Evolutionary conservation across 2,329 filamentous ascomycete genomes (phyloP), one percentile per base, ranked within the genome.

Genomic region (Pseudocercospora cruenta): DNA sequence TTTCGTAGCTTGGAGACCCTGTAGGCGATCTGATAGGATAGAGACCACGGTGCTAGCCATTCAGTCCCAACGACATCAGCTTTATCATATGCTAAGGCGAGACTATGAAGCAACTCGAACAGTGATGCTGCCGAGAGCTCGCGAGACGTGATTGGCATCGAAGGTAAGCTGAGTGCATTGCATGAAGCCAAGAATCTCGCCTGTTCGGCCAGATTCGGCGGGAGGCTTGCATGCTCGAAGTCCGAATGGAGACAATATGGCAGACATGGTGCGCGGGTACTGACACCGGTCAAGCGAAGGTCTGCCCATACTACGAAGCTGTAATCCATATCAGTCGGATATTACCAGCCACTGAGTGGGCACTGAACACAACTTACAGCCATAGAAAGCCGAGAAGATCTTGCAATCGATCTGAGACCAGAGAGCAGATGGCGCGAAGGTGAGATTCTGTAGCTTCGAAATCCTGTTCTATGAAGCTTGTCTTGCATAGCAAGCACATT

Each of bases 281-380:
- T 33, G n/a, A 61, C 58, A 10, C 43, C 58, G n/a, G 58, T 53
- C 14, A 61, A 45, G 10, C 58, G 43, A 12, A 61, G 43, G 33
- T 61, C 58, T 19, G 58, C 58, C 58, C 58, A 61, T 3, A 60
- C 51, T 19, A 55, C 28, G 21, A 55, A 55, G 51, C 51, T 55
- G 28, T 9, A n/a, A 3, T 45, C 8, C 12, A 26, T 12, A 28
- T 60, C 24, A 31, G 55, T 43, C 55, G 19, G 24, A 26, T 26
- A 26, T 3, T 26, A 2, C 5, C 24, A 26, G 24, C 24, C 24
- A 26, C 5, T 26, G 24, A 5, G 24, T 26, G 24, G 24, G 24
- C 2, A 59, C 8, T 28, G 33, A 39, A 19, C 21, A 59, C 3
- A n/a, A 61, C 58, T 49, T 19, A 61, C 58, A 61, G 45, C 58